Percentiles rank a stretch among this genome's conserved stretches.
These are phyloP conservation scores for Phaeosphaeriaceae sp. DNA, from an alignment of 2,329 filamentous ascomycete species.

Conservation along the genomic window DNA sequence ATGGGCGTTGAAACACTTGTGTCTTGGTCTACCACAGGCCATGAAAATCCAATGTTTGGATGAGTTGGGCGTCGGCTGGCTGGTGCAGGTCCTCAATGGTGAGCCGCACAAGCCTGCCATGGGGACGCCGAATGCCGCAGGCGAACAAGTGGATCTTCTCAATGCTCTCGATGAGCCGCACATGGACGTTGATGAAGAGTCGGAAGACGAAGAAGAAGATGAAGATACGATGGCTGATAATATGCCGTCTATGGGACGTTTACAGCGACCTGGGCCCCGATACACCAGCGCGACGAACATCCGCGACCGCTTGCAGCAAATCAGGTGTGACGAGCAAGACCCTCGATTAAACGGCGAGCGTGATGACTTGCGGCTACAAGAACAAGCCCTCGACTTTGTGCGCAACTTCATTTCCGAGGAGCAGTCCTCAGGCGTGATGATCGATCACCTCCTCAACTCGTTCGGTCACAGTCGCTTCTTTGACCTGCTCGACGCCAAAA, in stretches of 20 bases:
- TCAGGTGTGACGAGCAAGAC: slow-evolving; percentile 71
- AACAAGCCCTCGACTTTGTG: slow-evolving; percentile 88
- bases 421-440: slow-evolving; percentile 69
- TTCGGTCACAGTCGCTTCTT: slow-evolving; percentile 82
- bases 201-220: slow-evolving; percentile 54
- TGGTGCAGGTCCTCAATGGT: slow-evolving; percentile 77
- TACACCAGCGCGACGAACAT: slow-evolving; percentile 46
- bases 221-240: slow-evolving; percentile 57
- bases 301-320: slow-evolving; percentile 51
- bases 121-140: slow-evolving; percentile 65
- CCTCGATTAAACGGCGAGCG: slow-evolving; percentile 71
- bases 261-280: slow-evolving; percentile 46
- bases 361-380: slow-evolving; percentile 85
- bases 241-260: slow-evolving; percentile 47
- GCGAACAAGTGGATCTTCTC: slow-evolving; percentile 66
- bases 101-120: slow-evolving; percentile 57
- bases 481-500: slow-evolving; percentile 78
- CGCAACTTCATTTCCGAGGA: slow-evolving; percentile 82
- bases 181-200: slow-evolving; percentile 51
- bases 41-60: slow-evolving; percentile 80
- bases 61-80: slow-evolving; percentile 78
- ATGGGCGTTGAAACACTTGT: slow-evolving; percentile 93
- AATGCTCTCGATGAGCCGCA: slow-evolving; percentile 58
- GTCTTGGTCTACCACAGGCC: slow-evolving; percentile 73
- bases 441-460: slow-evolving; percentile 80